Evolutionary conservation across 306 rosid genomes (phyloP).

Genomic region (Lathyrus oleraceus): DNA sequence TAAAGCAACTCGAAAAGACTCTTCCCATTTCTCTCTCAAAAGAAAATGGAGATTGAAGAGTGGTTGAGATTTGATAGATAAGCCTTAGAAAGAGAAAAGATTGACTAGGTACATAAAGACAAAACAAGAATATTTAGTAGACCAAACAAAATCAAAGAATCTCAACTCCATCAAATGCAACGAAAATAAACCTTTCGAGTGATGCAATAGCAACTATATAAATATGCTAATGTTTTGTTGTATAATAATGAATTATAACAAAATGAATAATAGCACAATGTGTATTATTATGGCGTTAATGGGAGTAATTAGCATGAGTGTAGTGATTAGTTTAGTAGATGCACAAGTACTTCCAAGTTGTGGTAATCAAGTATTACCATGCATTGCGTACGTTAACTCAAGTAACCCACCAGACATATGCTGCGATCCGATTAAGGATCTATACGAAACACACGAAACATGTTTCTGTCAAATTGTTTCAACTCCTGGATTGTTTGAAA

Average conservation of each 20-base stretch:
- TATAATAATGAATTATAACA: background rate
- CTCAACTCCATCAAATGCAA: too few relatives aligned
- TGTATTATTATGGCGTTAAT: background rate
- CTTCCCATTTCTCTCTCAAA: too few relatives aligned
- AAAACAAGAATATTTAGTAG: too few relatives aligned
- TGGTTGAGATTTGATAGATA: too few relatives aligned
- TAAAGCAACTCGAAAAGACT: too few relatives aligned
- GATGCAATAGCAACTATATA: background rate
- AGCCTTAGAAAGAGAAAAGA: too few relatives aligned
- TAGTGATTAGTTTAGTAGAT: constrained; percentile 9
- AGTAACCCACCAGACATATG: constrained; percentile 48
- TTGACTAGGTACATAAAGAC: too few relatives aligned
- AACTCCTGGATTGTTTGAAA: constrained; percentile 29
- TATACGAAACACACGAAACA: constrained; percentile 30
- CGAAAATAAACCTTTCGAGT: background rate
- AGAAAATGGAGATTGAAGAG: too few relatives aligned
- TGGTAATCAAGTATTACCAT: background rate
- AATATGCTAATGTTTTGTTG: background rate
- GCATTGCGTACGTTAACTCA: constrained; percentile 34
- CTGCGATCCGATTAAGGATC: constrained; percentile 48
- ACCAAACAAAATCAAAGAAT: too few relatives aligned
- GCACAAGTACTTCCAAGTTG: background rate
- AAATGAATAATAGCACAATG: background rate
- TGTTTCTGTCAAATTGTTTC: constrained; percentile 60
- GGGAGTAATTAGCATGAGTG: background rate